Base-by-base conservation (phyloP, 495 filamentous ascomycete species). In the Daldinia bambusicola region DNA sequence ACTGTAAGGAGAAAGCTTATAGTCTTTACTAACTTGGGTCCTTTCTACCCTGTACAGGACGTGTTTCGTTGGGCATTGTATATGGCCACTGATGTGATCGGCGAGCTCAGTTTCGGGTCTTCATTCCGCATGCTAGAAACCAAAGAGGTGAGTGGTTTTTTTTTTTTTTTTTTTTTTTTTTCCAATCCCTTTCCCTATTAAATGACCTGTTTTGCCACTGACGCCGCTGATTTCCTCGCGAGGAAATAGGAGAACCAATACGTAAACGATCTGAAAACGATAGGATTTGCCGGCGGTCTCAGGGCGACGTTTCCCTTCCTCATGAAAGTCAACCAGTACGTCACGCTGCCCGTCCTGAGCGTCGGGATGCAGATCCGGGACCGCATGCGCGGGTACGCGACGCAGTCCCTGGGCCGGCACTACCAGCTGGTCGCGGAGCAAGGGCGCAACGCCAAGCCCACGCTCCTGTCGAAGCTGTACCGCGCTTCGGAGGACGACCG, bases 21-120 rank as follows among this genome's bases (percentile, higher is more conserved):
- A 22, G 5, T 12, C 12, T 12, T 22, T 10, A 43, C 41, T 51
- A 57, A 52, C 20, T 0, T 22, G 13, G 13, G 6, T 7, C 36
- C 14, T 9, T 4, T n/a, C 26, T 18, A 30, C 6, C 30, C 12
- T 30, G 18, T 34, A 13, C 26, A 72, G 1, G 87, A 89, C 74
- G 75, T 89, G 0, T 80, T 81, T 57, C 84, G 85, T 60, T 90
- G 88, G 88, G 87, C 79, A 77, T 63, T 83, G 22, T 86, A 87
- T 55, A 83, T 89, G 84, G 78, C 85, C 10, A 84, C 84, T 0
- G 88, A 90, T 60, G 78, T 88, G 4, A 85, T 88, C 43, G 82
- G 81, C 1, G 80, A 87, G 18, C 74, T 89, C 16, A 83, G 79
- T 14, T 90, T 90, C 74, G 88, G 88, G 0, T 84, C 88, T 31